Evolutionary conservation across 805 yeast species (phyloP).

Genomic region (Yamadazyma paraphyllophila): DNA sequence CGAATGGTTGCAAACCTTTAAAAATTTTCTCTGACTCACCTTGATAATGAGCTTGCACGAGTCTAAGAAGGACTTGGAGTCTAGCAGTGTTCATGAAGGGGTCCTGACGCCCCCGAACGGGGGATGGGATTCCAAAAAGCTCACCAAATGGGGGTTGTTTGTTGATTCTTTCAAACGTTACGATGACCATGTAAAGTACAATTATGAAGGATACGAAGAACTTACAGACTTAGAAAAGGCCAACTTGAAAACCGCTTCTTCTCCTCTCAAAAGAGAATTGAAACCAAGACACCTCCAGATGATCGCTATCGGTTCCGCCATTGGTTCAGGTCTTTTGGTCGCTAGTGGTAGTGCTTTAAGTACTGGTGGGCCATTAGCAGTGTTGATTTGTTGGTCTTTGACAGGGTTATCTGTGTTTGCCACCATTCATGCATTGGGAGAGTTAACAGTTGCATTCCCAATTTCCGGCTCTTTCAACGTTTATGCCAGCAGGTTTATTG

Average conservation of each 20-base stretch:
- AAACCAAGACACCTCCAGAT: conserved; percentile 38
- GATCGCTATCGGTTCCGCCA: conserved; percentile 45
- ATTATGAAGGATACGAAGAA: conserved; percentile 17
- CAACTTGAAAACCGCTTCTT: conserved; percentile 38
- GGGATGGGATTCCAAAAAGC: neutral
- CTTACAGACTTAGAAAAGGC: conserved; percentile 39
- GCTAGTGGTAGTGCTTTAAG: conserved; percentile 39
- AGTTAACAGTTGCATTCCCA: conserved; percentile 47
- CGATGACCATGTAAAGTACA: conserved; percentile 20
- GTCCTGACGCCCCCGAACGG: neutral
- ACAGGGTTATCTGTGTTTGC: conserved; percentile 36
- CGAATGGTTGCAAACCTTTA: conserved; percentile 7
- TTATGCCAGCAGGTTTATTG: conserved; percentile 61
- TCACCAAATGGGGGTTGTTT: conserved; percentile 39
- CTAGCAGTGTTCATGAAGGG: neutral
- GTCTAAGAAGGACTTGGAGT: too few relatives aligned
- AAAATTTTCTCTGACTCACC: conserved; percentile 1
- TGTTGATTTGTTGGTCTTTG: conserved; percentile 37
- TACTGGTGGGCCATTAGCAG: conserved; percentile 41
- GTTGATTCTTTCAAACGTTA: conserved; percentile 48
- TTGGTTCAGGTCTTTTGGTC: conserved; percentile 43
- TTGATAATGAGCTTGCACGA: too few relatives aligned
- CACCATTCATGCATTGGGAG: conserved; percentile 43
- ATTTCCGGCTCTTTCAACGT: conserved; percentile 47
- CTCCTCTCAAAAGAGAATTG: conserved; percentile 35